These are phyloP conservation scores for Eustoma russellianum DNA, from an alignment of 257 asterid species.

Conservation along the genomic window DNA sequence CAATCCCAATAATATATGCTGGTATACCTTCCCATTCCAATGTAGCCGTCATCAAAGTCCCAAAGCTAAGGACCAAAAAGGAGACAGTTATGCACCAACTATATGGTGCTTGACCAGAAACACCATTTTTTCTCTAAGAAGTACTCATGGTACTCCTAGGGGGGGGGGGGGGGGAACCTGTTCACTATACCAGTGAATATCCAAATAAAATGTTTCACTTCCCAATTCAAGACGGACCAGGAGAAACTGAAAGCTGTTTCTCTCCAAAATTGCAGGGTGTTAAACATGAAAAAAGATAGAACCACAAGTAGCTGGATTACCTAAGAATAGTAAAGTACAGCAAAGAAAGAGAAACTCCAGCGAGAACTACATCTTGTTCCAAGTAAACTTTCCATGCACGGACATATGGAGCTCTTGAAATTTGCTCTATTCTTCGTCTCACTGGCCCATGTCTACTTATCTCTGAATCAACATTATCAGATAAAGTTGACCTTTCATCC, in stretches of 20 bases:
- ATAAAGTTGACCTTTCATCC: constrained; percentile 9
- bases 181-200: neutral
- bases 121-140: neutral
- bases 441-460: constrained; percentile 17
- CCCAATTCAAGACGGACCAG: neutral
- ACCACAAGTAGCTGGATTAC: constrained; percentile 13
- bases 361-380: constrained; percentile 60
- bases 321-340: constrained; percentile 75
- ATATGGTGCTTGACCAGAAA: neutral
- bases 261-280: too few species aligned
- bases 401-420: constrained; percentile 37
- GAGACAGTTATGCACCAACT: neutral
- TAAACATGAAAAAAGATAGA: neutral
- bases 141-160: neutral
- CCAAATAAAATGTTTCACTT: neutral
- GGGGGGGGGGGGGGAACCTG: too few species aligned
- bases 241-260: too few species aligned
- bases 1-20: constrained; percentile 75
- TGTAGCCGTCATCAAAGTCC: constrained; percentile 86
- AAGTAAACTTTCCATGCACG: constrained; percentile 71
- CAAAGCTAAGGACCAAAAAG: constrained; percentile 46
- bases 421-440: constrained; percentile 14
- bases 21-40: constrained; percentile 91
- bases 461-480: constrained; percentile 13
- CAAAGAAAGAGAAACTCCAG: constrained; percentile 76